Evolutionary conservation across 2,329 filamentous ascomycete species (phyloP).

Genomic region (Fusarium beomiforme): DNA sequence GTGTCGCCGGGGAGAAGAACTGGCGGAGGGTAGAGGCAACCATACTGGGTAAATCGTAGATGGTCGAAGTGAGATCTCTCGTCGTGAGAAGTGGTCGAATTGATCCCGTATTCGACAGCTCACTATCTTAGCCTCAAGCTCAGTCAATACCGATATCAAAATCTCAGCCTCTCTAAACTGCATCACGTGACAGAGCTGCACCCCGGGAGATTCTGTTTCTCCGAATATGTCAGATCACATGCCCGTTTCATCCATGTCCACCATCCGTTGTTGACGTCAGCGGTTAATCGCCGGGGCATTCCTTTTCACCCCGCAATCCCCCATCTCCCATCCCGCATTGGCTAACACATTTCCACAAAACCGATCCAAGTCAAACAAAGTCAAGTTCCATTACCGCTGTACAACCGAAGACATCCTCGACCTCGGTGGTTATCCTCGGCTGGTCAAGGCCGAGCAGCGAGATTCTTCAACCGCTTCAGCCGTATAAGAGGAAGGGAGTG

Average conservation of each 20-base stretch:
- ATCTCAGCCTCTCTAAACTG: conserved; percentile 36
- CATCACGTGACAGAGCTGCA: not conserved
- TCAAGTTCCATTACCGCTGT: conserved; percentile 25
- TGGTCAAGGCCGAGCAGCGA: conserved; percentile 28
- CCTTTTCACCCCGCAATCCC: conserved; percentile 1
- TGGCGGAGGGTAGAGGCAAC: conserved; percentile 49
- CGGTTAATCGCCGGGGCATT: conserved; percentile 42
- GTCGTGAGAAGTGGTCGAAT: not conserved
- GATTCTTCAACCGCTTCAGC: conserved; percentile 32
- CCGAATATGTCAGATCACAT: conserved; percentile 37
- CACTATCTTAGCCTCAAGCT: conserved; percentile 26
- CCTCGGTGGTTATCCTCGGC: conserved; percentile 44
- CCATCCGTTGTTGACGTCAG: conserved; percentile 37
- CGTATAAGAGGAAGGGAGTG: conserved; percentile 17
- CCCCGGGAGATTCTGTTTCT: conserved; percentile 15
- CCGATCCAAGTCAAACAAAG: not conserved
- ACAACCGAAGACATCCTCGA: conserved; percentile 30
- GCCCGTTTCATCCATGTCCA: not conserved
- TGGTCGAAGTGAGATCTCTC: not conserved
- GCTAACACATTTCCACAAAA: conserved; percentile 10
- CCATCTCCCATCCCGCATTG: conserved; percentile 5
- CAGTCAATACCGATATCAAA: conserved; percentile 30
- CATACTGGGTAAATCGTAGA: conserved; percentile 46
- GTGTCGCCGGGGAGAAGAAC: conserved; percentile 47
- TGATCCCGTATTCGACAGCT: conserved; percentile 27